Evolutionary conservation across 345 rosid species (phyloP), one percentile per base, ranked within the genome.

Genomic region (Gossypium australe): DNA sequence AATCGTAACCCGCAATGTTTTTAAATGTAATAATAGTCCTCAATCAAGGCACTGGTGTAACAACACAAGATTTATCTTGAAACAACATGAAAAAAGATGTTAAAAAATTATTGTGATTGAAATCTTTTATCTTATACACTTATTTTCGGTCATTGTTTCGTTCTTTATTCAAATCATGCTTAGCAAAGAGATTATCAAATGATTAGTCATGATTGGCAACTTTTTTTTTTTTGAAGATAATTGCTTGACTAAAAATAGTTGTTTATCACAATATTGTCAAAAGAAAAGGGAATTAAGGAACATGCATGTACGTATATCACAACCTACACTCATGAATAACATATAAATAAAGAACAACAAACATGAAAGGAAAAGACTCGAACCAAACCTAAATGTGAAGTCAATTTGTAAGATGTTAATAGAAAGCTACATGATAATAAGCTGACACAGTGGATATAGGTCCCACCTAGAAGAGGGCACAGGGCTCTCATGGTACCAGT

Each of bases 181-280:
- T 77, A 63, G 13, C 61, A 62, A 65, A 63, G 71, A 29, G 79
- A 75, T 71, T 71, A 56, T 20, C 63, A 75, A 70, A 78, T 81
- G 84, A 75, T 71, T 77, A 71, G 47, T 6, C 58, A 73, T 73
- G 83, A 68, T 74, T 47, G 67, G 38, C 9, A 20, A 43, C 44
- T 7, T 60, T 7, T 67, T 76, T 76, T n/a, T 16, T 51, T 51
- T 7, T 51, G 7, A 51, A 51, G 18, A 16, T 51, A n/a, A 7
- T 51, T 51, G 34, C 27, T 14, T 4, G 10, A 24, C 47, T 38
- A 8, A 57, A 9, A 29, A 38, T 9, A 9, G 9, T 51, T 51
- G 38, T 34, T 57, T 48, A 14, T 52, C 12, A 9, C 7, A 45
- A 44, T 55, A 63, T 2, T 34, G 17, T 24, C 76, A 6, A 12